Conservation (phyloP, 1,139 yeast genomes). For the Fermentozyma sake region DNA sequence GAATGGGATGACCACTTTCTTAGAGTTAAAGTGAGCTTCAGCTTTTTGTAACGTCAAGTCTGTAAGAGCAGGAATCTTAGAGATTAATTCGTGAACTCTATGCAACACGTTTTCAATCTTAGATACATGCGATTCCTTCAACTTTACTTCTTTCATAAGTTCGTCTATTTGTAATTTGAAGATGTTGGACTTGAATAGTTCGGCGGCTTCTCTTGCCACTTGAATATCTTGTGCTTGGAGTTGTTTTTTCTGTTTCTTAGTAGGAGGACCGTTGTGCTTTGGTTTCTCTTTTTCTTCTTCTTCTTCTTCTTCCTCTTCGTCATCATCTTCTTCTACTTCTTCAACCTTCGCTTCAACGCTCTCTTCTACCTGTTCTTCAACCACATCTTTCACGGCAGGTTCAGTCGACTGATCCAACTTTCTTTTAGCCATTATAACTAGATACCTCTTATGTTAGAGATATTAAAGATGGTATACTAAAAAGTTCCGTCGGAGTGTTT, state of each 20-base stretch:
- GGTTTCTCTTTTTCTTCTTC: slow-evolving; percentile 12
- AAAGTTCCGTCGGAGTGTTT: no score
- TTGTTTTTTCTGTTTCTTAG: slow-evolving; percentile 37
- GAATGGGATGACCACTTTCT: slow-evolving; percentile 67
- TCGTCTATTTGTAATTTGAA: slow-evolving; percentile 95
- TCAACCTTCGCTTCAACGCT: slow-evolving; percentile 8
- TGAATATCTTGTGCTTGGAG: slow-evolving; percentile 83
- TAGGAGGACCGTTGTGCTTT: slow-evolving; percentile 12
- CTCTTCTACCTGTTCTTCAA: slow-evolving; percentile 1
- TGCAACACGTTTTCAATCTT: slow-evolving; percentile 75
- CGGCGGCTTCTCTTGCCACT: slow-evolving; percentile 89
- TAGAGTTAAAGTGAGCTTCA: slow-evolving; percentile 41
- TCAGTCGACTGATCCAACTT: slow-evolving; percentile 17
- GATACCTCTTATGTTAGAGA: no score
- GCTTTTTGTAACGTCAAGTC: slow-evolving; percentile 52
- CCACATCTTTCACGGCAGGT: slow-evolving; percentile 1
- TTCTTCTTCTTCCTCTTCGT: slow-evolving; percentile 10
- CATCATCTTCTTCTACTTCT: slow-evolving; percentile 11
- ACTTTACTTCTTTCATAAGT: slow-evolving; percentile 68
- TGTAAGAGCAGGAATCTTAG: slow-evolving; percentile 53
- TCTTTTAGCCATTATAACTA: slow-evolving; percentile 28
- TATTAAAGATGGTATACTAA: no score
- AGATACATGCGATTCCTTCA: slow-evolving; percentile 64
- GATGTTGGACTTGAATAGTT: slow-evolving; percentile 86
- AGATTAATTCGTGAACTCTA: slow-evolving; percentile 66